A percentile compares a stretch with the other conserved stretches of the same genome.
Evolutionary conservation across 1,284 basidiomycete genomes (phyloP).

Genomic region (Porodaedalea pini): DNA sequence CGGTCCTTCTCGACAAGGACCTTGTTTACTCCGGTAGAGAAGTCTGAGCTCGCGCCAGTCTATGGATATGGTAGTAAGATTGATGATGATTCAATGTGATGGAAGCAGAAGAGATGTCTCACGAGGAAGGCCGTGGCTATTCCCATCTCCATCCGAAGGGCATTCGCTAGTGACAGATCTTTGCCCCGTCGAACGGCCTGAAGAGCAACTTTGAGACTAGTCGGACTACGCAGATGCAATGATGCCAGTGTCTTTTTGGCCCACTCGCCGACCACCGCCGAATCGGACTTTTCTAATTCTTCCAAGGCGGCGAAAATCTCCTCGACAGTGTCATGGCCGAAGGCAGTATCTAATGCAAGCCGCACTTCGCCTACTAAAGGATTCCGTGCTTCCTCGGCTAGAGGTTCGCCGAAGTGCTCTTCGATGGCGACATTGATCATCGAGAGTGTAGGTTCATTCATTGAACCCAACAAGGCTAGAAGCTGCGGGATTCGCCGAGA

Average conservation of each 20-base stretch:
- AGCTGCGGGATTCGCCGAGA: slow-evolving; percentile 71
- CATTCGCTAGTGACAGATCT: slow-evolving; percentile 57
- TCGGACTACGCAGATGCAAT: slow-evolving; percentile 77
- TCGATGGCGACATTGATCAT: slow-evolving; percentile 62
- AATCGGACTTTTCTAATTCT: slow-evolving; percentile 39
- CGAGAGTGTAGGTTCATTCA: slow-evolving; percentile 50
- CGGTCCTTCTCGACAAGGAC: slow-evolving; percentile 66
- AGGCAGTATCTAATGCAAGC: slow-evolving; percentile 74
- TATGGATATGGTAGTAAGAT: slow-evolving; percentile 29
- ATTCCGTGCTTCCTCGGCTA: slow-evolving; percentile 52
- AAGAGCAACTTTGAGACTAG: slow-evolving; percentile 85
- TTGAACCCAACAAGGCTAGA: slow-evolving; percentile 53
- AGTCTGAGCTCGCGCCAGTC: slow-evolving; percentile 78
- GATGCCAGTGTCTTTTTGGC: slow-evolving; percentile 63
- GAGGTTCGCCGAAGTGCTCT: slow-evolving; percentile 59
- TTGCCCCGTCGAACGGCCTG: slow-evolving; percentile 72
- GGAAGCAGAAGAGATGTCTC: slow-evolving; percentile 32
- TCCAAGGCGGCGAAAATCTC: slow-evolving; percentile 63
- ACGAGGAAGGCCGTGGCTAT: slow-evolving; percentile 82
- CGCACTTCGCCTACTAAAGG: slow-evolving; percentile 64
- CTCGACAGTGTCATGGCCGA: slow-evolving; percentile 66
- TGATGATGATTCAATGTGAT: slow-evolving; percentile 5
- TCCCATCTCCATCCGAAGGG: slow-evolving; percentile 77
- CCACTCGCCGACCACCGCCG: slow-evolving; percentile 62
- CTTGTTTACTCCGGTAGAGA: slow-evolving; percentile 73